Conservation (phyloP, 31 red algal species). For the Endocladia muricata region DNA sequence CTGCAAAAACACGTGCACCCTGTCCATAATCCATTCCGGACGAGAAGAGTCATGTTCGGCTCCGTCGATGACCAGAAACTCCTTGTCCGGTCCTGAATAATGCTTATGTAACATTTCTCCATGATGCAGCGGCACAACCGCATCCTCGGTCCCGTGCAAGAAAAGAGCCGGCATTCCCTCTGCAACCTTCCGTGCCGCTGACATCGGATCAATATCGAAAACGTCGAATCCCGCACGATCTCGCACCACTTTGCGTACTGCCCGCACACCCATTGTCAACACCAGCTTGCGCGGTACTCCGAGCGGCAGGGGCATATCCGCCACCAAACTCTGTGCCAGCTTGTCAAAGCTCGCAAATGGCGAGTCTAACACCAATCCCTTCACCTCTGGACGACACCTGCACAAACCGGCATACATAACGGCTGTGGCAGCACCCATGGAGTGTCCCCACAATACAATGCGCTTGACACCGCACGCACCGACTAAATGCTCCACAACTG, state of each 20-base stretch:
- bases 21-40: constrained; percentile 61
- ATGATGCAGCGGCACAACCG: constrained; percentile 67
- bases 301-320: constrained; percentile 57
- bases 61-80: constrained; percentile 44
- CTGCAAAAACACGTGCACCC: constrained; percentile 59
- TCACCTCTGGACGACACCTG: constrained; percentile 17
- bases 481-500: constrained; percentile 63
- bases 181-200: constrained; percentile 32
- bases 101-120: constrained; percentile 47
- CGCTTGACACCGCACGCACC: constrained; percentile 8
- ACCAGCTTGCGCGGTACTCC: constrained; percentile 67
- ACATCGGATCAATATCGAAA: constrained; percentile 70
- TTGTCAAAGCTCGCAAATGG: constrained; percentile 88
- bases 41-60: constrained; percentile 69
- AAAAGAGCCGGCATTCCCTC: constrained; percentile 48
- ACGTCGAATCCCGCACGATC: constrained; percentile 77
- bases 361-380: constrained; percentile 61
- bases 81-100: constrained; percentile 63
- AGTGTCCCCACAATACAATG: constrained; percentile 79
- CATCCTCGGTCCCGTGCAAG: constrained; percentile 70
- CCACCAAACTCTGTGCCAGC: constrained; percentile 74
- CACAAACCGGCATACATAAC: constrained; percentile 74
- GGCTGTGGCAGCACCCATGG: constrained; percentile 90
- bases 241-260: constrained; percentile 71
- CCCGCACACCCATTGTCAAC: constrained; percentile 67